These are phyloP conservation scores for Mucor racemosus DNA, from an alignment of 371 early-diverging fungal genomes.

Conservation along the genomic window DNA sequence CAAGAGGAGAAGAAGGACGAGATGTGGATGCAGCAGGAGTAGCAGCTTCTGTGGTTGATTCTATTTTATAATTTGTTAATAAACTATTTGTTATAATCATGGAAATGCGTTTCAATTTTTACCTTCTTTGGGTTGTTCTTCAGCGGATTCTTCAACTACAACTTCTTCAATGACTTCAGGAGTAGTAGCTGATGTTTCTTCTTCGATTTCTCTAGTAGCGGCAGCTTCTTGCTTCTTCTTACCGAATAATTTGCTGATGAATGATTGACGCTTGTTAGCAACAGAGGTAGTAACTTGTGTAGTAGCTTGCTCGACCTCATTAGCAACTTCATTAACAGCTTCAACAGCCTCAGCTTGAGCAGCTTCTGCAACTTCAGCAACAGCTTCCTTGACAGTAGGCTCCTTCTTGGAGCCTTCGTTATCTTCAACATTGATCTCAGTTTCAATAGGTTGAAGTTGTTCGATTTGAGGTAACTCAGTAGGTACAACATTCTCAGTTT, in stretches of 20 bases:
- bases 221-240: constrained; percentile 53
- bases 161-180: constrained; percentile 1
- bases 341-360: constrained; percentile 16
- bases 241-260: constrained; percentile 68
- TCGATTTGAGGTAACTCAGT: constrained; percentile 33
- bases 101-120: background rate
- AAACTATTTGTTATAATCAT: background rate
- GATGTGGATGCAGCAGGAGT: constrained; percentile 10
- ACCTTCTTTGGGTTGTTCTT: constrained; percentile 22
- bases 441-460: constrained; percentile 31
- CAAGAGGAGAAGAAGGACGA: constrained; percentile 43
- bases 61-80: background rate
- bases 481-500: constrained; percentile 7
- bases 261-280: constrained; percentile 46
- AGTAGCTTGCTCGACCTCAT: constrained; percentile 17
- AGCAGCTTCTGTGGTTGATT: constrained; percentile 9
- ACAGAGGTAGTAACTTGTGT: constrained; percentile 6
- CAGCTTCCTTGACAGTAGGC: constrained; percentile 13
- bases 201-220: constrained; percentile 10
- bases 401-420: constrained; percentile 8
- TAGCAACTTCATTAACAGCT: constrained; percentile 6
- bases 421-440: constrained; percentile 19
- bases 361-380: constrained; percentile 7
- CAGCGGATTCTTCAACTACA: background rate
- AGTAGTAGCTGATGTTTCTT: constrained; percentile 3